Percentiles rank a stretch among this genome's conserved stretches.
These are phyloP conservation scores for Globisporangium perplexum DNA, from an alignment of 352 stramenopile genomes.

Conservation along the genomic window DNA sequence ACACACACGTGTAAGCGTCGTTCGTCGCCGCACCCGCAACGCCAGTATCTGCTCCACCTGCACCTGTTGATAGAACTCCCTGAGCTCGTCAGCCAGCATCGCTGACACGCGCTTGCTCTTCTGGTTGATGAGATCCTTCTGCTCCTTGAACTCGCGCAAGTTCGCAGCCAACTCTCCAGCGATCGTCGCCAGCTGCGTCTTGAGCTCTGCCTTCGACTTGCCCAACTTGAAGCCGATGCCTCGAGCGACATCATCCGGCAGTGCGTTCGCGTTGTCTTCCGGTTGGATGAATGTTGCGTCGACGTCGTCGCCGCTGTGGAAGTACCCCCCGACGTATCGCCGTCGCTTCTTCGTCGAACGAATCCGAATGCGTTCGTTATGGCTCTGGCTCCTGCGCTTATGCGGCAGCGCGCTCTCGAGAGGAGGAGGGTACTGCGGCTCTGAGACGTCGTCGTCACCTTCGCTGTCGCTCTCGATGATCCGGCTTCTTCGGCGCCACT, in stretches of 20 bases:
- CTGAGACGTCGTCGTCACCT: neutral
- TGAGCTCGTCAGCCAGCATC: conserved; percentile 13
- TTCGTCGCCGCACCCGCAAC: neutral
- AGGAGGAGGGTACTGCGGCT: neutral
- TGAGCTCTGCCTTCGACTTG: conserved; percentile 31
- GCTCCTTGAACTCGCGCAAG: conserved; percentile 23
- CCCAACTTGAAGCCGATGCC: conserved; percentile 49
- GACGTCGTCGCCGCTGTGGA: conserved; percentile 38
- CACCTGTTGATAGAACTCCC: conserved; percentile 13
- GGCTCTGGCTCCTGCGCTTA: neutral
- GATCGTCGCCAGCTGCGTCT: conserved; percentile 24
- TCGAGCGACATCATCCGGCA: conserved; percentile 71
- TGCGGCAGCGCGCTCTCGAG: neutral
- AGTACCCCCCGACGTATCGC: conserved; percentile 71
- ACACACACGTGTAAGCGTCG: too few relatives aligned
- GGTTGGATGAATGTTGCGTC: conserved; percentile 81
- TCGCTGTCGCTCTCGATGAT: conserved; percentile 25
- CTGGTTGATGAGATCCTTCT: conserved; percentile 8
- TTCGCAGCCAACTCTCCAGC: conserved; percentile 32
- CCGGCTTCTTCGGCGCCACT: conserved; percentile 3
- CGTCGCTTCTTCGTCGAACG: conserved; percentile 18
- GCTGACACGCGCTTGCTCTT: conserved; percentile 9
- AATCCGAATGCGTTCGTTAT: conserved; percentile 8
- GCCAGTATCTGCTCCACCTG: neutral
- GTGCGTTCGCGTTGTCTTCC: conserved; percentile 63